A percentile compares a stretch with the other conserved stretches of the same genome.
phyloP scores from a whole-genome alignment of 1,139 yeast genomes.

The Hyphopichia fennica region DNA sequence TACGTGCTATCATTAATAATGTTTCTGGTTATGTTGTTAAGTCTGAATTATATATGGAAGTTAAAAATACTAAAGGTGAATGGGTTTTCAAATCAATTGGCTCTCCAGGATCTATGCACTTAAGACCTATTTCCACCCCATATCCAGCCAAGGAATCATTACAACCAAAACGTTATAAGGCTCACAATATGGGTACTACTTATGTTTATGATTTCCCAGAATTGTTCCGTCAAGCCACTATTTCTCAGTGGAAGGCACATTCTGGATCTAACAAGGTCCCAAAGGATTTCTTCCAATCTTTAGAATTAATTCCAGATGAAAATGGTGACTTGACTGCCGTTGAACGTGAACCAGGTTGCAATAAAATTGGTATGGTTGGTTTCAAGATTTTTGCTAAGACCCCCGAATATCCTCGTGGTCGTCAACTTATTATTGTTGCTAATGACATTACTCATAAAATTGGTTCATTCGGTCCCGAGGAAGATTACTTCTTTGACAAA shows the following conservation, averaged over 20 bases:
- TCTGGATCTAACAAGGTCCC: constrained; percentile 60
- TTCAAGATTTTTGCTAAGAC: constrained; percentile 89
- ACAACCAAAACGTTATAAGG: constrained; percentile 98
- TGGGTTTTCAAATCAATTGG: constrained; percentile 97
- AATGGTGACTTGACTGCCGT: constrained; percentile 84
- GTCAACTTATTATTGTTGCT: constrained; percentile 88
- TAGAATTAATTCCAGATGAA: constrained; percentile 81
- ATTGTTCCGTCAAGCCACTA: constrained; percentile 89
- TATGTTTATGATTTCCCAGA: constrained; percentile 99
- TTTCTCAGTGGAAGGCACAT: constrained; percentile 78
- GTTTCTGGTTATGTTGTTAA: constrained; percentile 97
- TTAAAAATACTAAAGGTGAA: constrained; percentile 86
- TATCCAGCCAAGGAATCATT: constrained; percentile 97
- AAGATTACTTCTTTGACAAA: constrained; percentile 85
- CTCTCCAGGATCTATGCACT: constrained; percentile 93
- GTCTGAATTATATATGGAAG: constrained; percentile 91
- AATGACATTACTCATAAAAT: constrained; percentile 96
- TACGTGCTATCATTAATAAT: constrained; percentile 93
- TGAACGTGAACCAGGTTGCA: constrained; percentile 94
- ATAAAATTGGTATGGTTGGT: constrained; percentile 96
- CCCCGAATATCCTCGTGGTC: constrained; percentile 96
- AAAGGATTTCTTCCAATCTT: constrained; percentile 73
- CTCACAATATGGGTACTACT: constrained; percentile 97
- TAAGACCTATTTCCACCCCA: constrained; percentile 93
- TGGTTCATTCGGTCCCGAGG: constrained; percentile 99